Evolutionary conservation across 1,139 yeast species (phyloP), one percentile per base, ranked within the genome.

Genomic region (Yarrowia galli): DNA sequence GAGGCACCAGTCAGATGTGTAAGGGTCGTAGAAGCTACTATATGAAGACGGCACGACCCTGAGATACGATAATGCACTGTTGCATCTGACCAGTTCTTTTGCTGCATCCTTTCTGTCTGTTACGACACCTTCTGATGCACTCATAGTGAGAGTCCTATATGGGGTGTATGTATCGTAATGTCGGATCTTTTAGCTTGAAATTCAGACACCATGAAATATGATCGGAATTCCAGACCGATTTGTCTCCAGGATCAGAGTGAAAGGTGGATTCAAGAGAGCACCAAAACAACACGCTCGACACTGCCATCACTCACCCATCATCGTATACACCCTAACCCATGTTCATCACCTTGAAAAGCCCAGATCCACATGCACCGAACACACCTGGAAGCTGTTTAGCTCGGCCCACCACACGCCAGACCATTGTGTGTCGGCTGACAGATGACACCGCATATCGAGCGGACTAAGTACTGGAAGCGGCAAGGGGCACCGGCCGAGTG

Each of bases 321-420:
- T 18, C 7, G 18, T 16, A 2, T 20, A 3, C 51, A 25, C 51
- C 51, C 51, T 46, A 46, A 46, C 51, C 51, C 51, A 22, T 4
- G 48, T 2, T 16, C 10, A 13, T 43, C 48, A 20, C 48, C 13
- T 6, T 5, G 22, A 20, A 20, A 28, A 28, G 32, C 32, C 32
- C 16, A n/a, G 53, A 46, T 25, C 53, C 53, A 49, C 42, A 35
- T 51, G 58, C 58, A 51, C 58, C 42, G 58, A 51, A 51, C 28
- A 51, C 58, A 51, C 25, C 58, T 51, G 35, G 58, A 51, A 51
- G 58, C 58, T 20, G 58, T 51, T 51, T 35, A 20, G 35, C 58
- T 51, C 58, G 25, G 58, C 58, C 58, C 58, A 51, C 56, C 25
- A 49, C 3, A 28, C 18, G 54, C 36, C 54, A 48, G 18, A 15